These are phyloP conservation scores for Phaeomoniella chlamydospora DNA, from an alignment of 2,329 filamentous ascomycete species.

Conservation along the genomic window DNA sequence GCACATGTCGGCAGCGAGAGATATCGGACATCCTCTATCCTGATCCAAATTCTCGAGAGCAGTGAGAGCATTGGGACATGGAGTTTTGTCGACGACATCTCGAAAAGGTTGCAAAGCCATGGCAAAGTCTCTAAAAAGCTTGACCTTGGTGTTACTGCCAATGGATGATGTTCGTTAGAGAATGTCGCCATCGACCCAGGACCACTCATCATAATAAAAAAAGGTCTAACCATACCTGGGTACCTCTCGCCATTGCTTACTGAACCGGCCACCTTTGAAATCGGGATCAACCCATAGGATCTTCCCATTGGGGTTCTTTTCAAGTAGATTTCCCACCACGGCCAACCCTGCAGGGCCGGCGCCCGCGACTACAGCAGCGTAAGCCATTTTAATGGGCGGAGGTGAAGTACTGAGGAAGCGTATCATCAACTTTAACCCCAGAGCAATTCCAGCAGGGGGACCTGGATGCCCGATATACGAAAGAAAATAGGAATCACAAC, in stretches of 20 bases:
- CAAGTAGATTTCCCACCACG: slow-evolving; percentile 46
- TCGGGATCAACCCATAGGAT: slow-evolving; percentile 45
- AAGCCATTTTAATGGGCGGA: too few species aligned
- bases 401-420: too few species aligned
- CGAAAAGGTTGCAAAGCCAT: slow-evolving; percentile 38
- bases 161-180: slow-evolving; percentile 1
- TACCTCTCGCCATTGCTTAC: slow-evolving; percentile 44
- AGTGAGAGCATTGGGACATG: slow-evolving; percentile 39
- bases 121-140: slow-evolving; percentile 43
- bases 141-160: slow-evolving; percentile 46
- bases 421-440: too few species aligned
- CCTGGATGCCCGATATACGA: too few species aligned
- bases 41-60: slow-evolving; percentile 38
- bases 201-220: background rate
- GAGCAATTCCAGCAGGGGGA: too few species aligned
- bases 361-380: slow-evolving; percentile 36
- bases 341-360: slow-evolving; percentile 46
- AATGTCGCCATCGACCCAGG: slow-evolving; percentile 5
- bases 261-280: slow-evolving; percentile 39
- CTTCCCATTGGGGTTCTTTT: slow-evolving; percentile 31
- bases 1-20: slow-evolving; percentile 42
- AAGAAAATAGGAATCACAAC: too few species aligned
- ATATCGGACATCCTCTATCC: slow-evolving; percentile 41
- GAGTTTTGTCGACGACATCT: slow-evolving; percentile 31
- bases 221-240: slow-evolving; percentile 33